These are phyloP conservation scores for Chaetothyriales sp. DNA, from an alignment of 2,329 filamentous ascomycete genomes.

Conservation along the genomic window DNA sequence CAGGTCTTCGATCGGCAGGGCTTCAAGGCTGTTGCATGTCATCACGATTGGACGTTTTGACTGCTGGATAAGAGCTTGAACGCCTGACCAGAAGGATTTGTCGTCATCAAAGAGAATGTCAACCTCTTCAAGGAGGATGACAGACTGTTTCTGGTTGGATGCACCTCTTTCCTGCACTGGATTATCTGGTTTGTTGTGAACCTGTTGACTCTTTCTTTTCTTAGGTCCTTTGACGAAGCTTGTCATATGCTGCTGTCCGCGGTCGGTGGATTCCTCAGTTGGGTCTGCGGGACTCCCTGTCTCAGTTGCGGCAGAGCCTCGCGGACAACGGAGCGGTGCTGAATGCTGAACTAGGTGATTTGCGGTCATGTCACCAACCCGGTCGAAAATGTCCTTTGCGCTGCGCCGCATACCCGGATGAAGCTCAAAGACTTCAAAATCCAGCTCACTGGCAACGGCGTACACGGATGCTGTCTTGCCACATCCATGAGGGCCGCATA, in stretches of 20 bases:
- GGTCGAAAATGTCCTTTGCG: conserved; percentile 80
- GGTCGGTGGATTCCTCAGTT: conserved; percentile 14
- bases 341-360: conserved; percentile 67
- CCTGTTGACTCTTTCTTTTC: conserved; percentile 17
- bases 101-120: conserved; percentile 93
- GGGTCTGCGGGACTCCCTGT: conserved; percentile 1
- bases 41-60: conserved; percentile 88
- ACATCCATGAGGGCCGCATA: conserved; percentile 79
- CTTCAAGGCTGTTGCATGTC: conserved; percentile 83
- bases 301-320: conserved; percentile 4
- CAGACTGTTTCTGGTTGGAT: conserved; percentile 68
- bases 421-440: conserved; percentile 90
- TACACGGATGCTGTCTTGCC: conserved; percentile 90
- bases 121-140: conserved; percentile 87
- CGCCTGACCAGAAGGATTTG: conserved; percentile 81
- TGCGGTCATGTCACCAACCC: conserved; percentile 88
- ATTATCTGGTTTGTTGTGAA: conserved; percentile 6
- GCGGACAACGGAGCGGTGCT: conserved; percentile 6
- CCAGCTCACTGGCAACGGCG: conserved; percentile 80
- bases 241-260: conserved; percentile 19
- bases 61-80: conserved; percentile 61
- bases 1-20: conserved; percentile 62
- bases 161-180: conserved; percentile 16
- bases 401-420: conserved; percentile 70
- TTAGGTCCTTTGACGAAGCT: conserved; percentile 8